These are phyloP conservation scores for Barnettozyma siamensis DNA, from an alignment of 805 yeast species.

Conservation along the genomic window DNA sequence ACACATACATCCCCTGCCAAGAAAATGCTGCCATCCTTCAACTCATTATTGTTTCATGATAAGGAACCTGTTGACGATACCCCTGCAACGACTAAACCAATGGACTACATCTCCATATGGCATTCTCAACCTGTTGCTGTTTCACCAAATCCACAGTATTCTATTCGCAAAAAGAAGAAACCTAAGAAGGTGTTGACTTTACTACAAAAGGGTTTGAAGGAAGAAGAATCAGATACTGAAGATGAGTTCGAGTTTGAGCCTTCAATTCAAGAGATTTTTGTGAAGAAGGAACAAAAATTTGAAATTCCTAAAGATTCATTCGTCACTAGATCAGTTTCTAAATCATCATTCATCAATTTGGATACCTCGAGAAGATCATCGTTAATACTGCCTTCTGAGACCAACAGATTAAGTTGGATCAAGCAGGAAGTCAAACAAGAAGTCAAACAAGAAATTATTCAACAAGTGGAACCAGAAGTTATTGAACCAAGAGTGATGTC, in stretches of 20 bases:
- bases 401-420: neutral
- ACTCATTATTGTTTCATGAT: slow-evolving; percentile 21
- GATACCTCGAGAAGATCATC: slow-evolving; percentile 20
- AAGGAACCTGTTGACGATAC: slow-evolving; percentile 16
- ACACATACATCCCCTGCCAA: slow-evolving; percentile 3
- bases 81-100: slow-evolving; percentile 8
- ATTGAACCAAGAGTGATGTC: slow-evolving; percentile 1
- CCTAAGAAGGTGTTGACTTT: slow-evolving; percentile 20
- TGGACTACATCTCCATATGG: slow-evolving; percentile 25
- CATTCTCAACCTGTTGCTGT: slow-evolving; percentile 26
- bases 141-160: slow-evolving; percentile 21
- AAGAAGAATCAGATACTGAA: slow-evolving; percentile 9
- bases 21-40: slow-evolving; percentile 17
- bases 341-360: slow-evolving; percentile 19
- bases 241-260: slow-evolving; percentile 7
- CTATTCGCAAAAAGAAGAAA: slow-evolving; percentile 13
- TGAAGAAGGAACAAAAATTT: slow-evolving; percentile 8
- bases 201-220: slow-evolving; percentile 14
- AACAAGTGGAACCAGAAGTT: neutral
- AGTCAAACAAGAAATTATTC: neutral
- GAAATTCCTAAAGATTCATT: slow-evolving; percentile 12
- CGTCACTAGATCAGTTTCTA: slow-evolving; percentile 20
- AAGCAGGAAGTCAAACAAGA: neutral
- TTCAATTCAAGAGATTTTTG: slow-evolving; percentile 1
- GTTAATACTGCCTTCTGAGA: slow-evolving; percentile 2